phyloP scores from a whole-genome alignment of 352 stramenopile genomes.

The Saprolegnia diclina region DNA sequence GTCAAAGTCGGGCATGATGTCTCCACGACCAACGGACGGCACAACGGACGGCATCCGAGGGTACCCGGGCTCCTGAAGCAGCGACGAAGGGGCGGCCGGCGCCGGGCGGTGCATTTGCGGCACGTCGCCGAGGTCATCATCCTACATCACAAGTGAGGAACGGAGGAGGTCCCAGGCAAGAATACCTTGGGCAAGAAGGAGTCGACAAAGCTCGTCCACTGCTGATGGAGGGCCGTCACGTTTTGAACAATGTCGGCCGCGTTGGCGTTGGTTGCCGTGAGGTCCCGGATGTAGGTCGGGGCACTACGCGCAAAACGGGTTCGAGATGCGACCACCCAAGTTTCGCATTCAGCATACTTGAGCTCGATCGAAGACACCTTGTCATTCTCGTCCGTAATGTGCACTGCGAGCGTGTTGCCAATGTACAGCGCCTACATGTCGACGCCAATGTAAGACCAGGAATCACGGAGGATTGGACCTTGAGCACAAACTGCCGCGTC shows the following conservation, averaged over 20 bases:
- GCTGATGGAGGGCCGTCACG: slow-evolving; percentile 40
- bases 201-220: slow-evolving; percentile 50
- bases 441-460: neutral
- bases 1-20: slow-evolving; percentile 53
- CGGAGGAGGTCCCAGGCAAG: neutral
- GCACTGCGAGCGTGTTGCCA: slow-evolving; percentile 68
- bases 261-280: slow-evolving; percentile 29
- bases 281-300: slow-evolving; percentile 34
- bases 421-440: slow-evolving; percentile 58
- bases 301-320: slow-evolving; percentile 28
- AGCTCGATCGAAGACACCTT: slow-evolving; percentile 71
- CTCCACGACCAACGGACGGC: slow-evolving; percentile 50
- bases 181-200: slow-evolving; percentile 39
- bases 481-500: slow-evolving; percentile 50
- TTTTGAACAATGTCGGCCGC: slow-evolving; percentile 48
- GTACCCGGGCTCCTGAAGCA: slow-evolving; percentile 3
- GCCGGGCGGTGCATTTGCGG: neutral
- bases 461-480: slow-evolving; percentile 34
- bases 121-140: neutral
- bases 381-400: slow-evolving; percentile 59
- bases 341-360: slow-evolving; percentile 34
- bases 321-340: neutral
- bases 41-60: slow-evolving; percentile 35
- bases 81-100: neutral
- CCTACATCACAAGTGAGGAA: neutral